Conservation (phyloP, 2,329 filamentous ascomycete species). For the Trichoderma aggressivum region DNA sequence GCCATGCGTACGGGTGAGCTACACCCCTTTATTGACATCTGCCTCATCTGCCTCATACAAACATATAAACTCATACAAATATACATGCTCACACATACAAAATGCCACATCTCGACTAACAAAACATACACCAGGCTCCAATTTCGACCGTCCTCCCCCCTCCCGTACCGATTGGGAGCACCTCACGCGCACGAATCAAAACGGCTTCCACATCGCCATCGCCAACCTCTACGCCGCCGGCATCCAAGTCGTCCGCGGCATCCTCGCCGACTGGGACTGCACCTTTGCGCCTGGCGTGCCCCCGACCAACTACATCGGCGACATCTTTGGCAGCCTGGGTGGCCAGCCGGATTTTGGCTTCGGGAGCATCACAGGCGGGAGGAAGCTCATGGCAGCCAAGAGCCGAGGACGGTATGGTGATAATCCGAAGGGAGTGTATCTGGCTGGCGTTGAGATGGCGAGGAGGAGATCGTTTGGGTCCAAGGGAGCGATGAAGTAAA, state of each 20-base stretch:
- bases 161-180: conserved; percentile 56
- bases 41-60: not conserved
- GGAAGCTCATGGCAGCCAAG: conserved; percentile 27
- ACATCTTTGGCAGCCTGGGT: conserved; percentile 67
- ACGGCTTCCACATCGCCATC: conserved; percentile 60
- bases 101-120: not conserved
- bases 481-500: conserved; percentile 24
- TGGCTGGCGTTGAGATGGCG: conserved; percentile 31
- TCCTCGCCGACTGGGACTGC: conserved; percentile 57
- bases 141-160: conserved; percentile 68
- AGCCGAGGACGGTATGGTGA: not conserved
- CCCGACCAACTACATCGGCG: conserved; percentile 64
- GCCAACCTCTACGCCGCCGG: conserved; percentile 66
- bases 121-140: conserved; percentile 43
- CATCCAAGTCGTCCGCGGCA: conserved; percentile 61
- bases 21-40: not conserved
- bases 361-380: conserved; percentile 43
- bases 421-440: not conserved
- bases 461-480: conserved; percentile 27
- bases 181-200: conserved; percentile 57
- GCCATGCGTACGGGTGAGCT: conserved; percentile 58
- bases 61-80: not conserved
- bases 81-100: not conserved
- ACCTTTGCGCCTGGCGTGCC: conserved; percentile 56
- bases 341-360: conserved; percentile 64